Base-by-base conservation (phyloP, 306 rosid genomes). In the Trifolium fragiferum region DNA sequence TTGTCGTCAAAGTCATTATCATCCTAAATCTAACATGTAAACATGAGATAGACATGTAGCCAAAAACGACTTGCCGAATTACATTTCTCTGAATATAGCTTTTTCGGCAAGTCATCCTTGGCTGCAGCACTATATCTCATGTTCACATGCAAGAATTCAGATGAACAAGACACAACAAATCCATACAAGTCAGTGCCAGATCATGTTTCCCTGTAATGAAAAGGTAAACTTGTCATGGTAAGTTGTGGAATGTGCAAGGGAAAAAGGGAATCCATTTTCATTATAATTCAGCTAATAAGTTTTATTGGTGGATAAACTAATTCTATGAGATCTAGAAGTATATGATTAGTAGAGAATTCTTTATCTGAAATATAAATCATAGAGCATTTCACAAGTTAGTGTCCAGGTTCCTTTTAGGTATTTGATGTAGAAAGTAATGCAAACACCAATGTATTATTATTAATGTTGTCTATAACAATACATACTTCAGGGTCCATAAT, bases 91-190 rank as follows among this genome's bases (percentile, higher is more conserved):
- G 2, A 21, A 4, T 0, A 21, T 6, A 46, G 20, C 12, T 18
- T 40, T 74, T 80, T 62, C 86, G 86, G 86, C 86, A 85, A 85
- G 79, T 85, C 89, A 85, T 80, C 81, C 85, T 85, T 85, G 89
- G 86, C 86, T 80, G 85, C 85, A 77, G 1, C 67, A 62, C 63
- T 46, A 41, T 76, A 77, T 78, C 86, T 80, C 87, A 40, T 19
- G 62, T 70, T 60, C 49, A 68, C 81, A 77, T 82, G 85, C 81
- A 70, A 77, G 83, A 77, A 67, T 59, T 59, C 2, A 66, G 79
- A 77, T 80, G 86, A 72, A 38, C n/a, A 44, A 66, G 40, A 51
- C 76, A 11, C 47, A 19, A 7, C 6, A 51, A 55, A 35, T 49
- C 35, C 73, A 49, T 47, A 50, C 61, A 30, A 41, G 65, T 65